Conservation (phyloP, 1,284 basidiomycete genomes). For the Erythrobasidium hasegawianum region DNA sequence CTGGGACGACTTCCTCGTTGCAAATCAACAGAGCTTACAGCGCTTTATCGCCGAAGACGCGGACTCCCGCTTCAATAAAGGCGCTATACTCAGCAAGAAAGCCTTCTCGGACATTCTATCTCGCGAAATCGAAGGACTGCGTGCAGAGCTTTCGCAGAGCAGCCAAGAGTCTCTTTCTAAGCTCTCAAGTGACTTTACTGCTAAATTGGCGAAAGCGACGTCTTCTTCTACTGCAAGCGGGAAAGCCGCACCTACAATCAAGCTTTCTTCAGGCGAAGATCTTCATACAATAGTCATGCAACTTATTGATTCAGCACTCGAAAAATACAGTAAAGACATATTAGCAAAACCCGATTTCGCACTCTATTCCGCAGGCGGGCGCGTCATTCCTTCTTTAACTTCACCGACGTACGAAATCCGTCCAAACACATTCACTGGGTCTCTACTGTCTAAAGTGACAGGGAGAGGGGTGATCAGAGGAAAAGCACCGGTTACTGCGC, state of each 20-base stretch:
- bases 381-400: slow-evolving; percentile 75
- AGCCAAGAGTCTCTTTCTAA: slow-evolving; percentile 45
- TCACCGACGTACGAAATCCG: slow-evolving; percentile 67
- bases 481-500: slow-evolving; percentile 72
- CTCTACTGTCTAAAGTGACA: slow-evolving; percentile 57
- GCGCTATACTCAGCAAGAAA: slow-evolving; percentile 44
- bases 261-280: slow-evolving; percentile 69
- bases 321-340: slow-evolving; percentile 68
- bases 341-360: slow-evolving; percentile 80
- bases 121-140: slow-evolving; percentile 46
- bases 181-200: slow-evolving; percentile 42
- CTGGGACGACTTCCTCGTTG: slow-evolving; percentile 46
- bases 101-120: slow-evolving; percentile 46
- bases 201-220: slow-evolving; percentile 48
- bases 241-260: slow-evolving; percentile 56
- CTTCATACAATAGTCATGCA: slow-evolving; percentile 65
- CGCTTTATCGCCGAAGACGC: slow-evolving; percentile 48
- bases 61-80: slow-evolving; percentile 37
- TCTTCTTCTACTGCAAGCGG: background rate
- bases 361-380: slow-evolving; percentile 72
- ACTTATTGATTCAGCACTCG: slow-evolving; percentile 66
- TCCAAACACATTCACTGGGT: slow-evolving; percentile 46
- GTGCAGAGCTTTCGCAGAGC: slow-evolving; percentile 44
- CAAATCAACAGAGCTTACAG: slow-evolving; percentile 49
- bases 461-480: slow-evolving; percentile 60